These are phyloP conservation scores for Artemisia argyi DNA, from an alignment of 129 eudicot genomes.

Conservation along the genomic window DNA sequence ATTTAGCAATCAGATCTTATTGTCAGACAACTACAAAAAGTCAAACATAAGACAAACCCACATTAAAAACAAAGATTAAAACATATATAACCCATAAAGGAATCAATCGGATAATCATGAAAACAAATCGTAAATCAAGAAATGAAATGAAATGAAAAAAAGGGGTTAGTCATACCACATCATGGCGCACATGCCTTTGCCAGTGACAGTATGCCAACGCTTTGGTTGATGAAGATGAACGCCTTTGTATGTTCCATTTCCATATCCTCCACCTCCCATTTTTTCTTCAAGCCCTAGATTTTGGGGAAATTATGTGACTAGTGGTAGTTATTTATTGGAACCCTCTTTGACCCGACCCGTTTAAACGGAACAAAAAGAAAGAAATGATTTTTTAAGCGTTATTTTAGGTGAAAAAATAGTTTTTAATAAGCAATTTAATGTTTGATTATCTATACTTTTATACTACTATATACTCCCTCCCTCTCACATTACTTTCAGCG, in stretches of 20 bases:
- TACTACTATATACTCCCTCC: too few relatives aligned
- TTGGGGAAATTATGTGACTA: background rate
- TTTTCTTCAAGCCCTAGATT: conserved; percentile 24
- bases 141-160: background rate
- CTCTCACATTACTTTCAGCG: too few relatives aligned
- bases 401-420: too few relatives aligned
- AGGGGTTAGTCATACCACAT: conserved; percentile 50
- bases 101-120: background rate
- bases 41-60: too few relatives aligned
- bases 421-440: too few relatives aligned
- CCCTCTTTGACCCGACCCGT: too few relatives aligned
- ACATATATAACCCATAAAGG: background rate
- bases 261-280: conserved; percentile 50
- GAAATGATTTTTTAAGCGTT: too few relatives aligned
- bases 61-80: background rate
- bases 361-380: too few relatives aligned
- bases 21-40: too few relatives aligned
- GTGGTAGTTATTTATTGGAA: background rate
- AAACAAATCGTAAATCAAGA: background rate
- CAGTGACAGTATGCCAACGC: conserved; percentile 80
- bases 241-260: conserved; percentile 68
- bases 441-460: too few relatives aligned
- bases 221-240: conserved; percentile 69
- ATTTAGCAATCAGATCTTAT: too few relatives aligned
- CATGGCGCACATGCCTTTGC: conserved; percentile 80